Percentiles rank a stretch among this genome's conserved stretches.
Conservation (phyloP, 2,329 filamentous ascomycete genomes). For the Phyllosticta citribraziliensis region DNA sequence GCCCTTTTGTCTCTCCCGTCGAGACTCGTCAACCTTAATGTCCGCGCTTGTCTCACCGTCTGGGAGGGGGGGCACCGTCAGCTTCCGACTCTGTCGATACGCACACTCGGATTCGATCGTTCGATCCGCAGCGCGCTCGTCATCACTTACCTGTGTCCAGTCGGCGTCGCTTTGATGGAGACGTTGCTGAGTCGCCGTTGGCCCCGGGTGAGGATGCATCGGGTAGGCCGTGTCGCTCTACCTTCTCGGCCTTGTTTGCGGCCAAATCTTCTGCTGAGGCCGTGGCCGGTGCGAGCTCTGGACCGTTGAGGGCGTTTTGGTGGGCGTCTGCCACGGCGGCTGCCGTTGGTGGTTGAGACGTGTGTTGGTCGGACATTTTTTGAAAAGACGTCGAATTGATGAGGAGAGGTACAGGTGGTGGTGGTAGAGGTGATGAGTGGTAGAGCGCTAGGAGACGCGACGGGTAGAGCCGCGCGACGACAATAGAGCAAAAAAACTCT, state of each 20-base stretch:
- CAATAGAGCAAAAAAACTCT: neutral
- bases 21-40: neutral
- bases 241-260: constrained; percentile 31
- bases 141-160: constrained; percentile 5
- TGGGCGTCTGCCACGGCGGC: neutral
- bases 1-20: constrained; percentile 35
- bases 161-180: constrained; percentile 16
- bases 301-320: constrained; percentile 1
- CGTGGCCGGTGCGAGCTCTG: constrained; percentile 18
- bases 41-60: neutral
- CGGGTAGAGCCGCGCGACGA: neutral
- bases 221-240: constrained; percentile 22
- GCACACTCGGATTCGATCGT: constrained; percentile 1
- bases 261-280: constrained; percentile 24
- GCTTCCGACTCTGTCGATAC: constrained; percentile 3
- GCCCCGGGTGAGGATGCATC: constrained; percentile 14
- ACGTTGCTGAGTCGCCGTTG: constrained; percentile 23
- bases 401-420: neutral
- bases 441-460: neutral
- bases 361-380: constrained; percentile 3
- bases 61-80: neutral
- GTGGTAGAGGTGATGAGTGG: neutral
- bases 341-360: neutral
- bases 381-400: neutral
- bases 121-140: neutral